A percentile compares a stretch with the other conserved stretches of the same genome.
Conservation (phyloP, 805 yeast genomes). For the Kodamaea jinghongensis region DNA sequence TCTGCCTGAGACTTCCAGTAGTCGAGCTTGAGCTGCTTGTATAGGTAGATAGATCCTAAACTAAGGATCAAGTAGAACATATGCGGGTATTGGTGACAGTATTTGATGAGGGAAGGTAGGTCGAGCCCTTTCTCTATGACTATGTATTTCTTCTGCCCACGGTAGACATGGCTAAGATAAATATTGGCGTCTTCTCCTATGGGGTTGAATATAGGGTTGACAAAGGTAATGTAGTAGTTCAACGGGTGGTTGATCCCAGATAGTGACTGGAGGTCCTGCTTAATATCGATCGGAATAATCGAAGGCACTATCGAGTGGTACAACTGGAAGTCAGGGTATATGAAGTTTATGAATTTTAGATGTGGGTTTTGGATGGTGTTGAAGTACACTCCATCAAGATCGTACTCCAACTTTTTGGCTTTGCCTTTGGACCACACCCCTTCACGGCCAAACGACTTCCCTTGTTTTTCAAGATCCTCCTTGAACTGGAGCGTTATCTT, state of each 20-base stretch:
- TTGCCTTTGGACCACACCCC: constrained; percentile 23
- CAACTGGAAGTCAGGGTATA: constrained; percentile 15
- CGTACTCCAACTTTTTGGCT: constrained; percentile 10
- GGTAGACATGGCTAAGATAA: constrained; percentile 10
- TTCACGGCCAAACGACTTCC: constrained; percentile 27
- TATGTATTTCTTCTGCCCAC: constrained; percentile 10
- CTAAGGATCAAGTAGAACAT: constrained; percentile 24
- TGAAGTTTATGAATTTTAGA: constrained; percentile 19
- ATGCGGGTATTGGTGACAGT: constrained; percentile 21
- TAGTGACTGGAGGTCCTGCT: constrained; percentile 11
- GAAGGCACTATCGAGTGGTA: constrained; percentile 18
- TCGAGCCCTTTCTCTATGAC: constrained; percentile 25
- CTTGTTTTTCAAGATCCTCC: constrained; percentile 24
- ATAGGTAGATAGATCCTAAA: constrained; percentile 25
- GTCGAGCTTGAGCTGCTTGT: constrained; percentile 13
- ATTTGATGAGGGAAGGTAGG: constrained; percentile 20
- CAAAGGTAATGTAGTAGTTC: constrained; percentile 22
- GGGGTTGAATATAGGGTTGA: constrained; percentile 30
- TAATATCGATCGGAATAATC: constrained; percentile 23
- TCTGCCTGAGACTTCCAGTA: constrained; percentile 20
- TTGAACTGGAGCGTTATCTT: constrained; percentile 21
- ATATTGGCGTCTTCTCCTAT: constrained; percentile 13
- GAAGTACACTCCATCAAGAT: constrained; percentile 16
- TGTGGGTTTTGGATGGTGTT: constrained; percentile 12
- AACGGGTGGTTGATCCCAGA: constrained; percentile 20